phyloP scores from a whole-genome alignment of 1,284 basidiomycete genomes.

The Marasmius fiardii region DNA sequence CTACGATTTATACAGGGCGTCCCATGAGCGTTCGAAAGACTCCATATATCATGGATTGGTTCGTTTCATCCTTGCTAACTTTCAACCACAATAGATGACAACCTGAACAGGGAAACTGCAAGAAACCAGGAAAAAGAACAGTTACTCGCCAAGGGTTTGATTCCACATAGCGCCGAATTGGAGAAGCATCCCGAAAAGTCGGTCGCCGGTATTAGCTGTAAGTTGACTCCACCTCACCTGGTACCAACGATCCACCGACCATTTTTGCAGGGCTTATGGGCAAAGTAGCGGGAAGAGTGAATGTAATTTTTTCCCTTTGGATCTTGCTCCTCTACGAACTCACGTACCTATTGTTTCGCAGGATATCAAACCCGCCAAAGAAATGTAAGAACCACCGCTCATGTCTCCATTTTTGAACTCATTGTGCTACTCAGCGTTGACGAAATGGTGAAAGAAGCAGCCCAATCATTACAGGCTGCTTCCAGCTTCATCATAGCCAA shows the following conservation, averaged over 20 bases:
- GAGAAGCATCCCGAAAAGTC: slow-evolving; percentile 67
- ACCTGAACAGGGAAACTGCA: slow-evolving; percentile 49
- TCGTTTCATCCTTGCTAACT: slow-evolving; percentile 20
- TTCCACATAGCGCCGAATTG: slow-evolving; percentile 77
- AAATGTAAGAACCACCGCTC: slow-evolving; percentile 52
- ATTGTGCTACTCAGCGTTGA: slow-evolving; percentile 19
- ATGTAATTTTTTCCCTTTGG: slow-evolving; percentile 34
- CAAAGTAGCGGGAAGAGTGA: slow-evolving; percentile 77
- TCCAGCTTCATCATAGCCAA: slow-evolving; percentile 16
- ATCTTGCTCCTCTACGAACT: not conserved
- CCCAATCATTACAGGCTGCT: slow-evolving; percentile 20
- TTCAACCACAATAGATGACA: slow-evolving; percentile 1
- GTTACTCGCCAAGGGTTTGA: slow-evolving; percentile 62
- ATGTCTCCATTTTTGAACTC: not conserved
- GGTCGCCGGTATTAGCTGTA: slow-evolving; percentile 57
- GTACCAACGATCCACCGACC: not conserved
- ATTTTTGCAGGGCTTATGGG: slow-evolving; percentile 77
- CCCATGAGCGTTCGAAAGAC: slow-evolving; percentile 82
- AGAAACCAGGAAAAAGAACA: slow-evolving; percentile 56
- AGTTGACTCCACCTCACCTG: slow-evolving; percentile 21
- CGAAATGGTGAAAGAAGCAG: slow-evolving; percentile 22
- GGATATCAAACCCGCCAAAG: slow-evolving; percentile 79
- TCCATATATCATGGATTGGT: slow-evolving; percentile 70
- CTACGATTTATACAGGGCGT: slow-evolving; percentile 80
- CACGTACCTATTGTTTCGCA: slow-evolving; percentile 20